Conservation (phyloP, 768 basidiomycete species). For the Tricholoma sp. region DNA sequence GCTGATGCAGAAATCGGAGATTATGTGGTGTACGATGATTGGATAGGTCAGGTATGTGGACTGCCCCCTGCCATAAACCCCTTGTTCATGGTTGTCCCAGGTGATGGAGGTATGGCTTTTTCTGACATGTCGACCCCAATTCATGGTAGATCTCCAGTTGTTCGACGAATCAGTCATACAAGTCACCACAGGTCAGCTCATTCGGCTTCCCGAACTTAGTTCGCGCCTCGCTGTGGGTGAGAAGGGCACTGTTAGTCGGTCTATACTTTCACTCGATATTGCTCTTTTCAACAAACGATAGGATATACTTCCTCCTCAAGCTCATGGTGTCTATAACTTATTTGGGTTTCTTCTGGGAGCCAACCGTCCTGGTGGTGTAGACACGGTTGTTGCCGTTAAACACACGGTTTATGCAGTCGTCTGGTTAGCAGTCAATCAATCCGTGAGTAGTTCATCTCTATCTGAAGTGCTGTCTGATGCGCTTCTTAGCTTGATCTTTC, state of each 20-base stretch:
- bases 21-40: slow-evolving; percentile 77
- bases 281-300: slow-evolving; percentile 20
- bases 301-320: slow-evolving; percentile 63
- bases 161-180: slow-evolving; percentile 81
- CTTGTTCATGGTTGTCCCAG: slow-evolving; percentile 27
- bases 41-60: slow-evolving; percentile 80
- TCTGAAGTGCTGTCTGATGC: not conserved
- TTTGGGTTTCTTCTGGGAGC: slow-evolving; percentile 42
- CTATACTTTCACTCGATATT: not conserved
- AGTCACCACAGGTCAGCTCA: slow-evolving; percentile 55
- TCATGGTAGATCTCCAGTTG: slow-evolving; percentile 39
- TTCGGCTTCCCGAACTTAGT: slow-evolving; percentile 72
- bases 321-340: slow-evolving; percentile 38
- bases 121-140: slow-evolving; percentile 7
- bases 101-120: slow-evolving; percentile 63
- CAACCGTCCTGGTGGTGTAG: slow-evolving; percentile 37
- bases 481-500: slow-evolving; percentile 51
- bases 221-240: slow-evolving; percentile 74
- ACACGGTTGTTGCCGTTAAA: slow-evolving; percentile 66
- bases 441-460: slow-evolving; percentile 38
- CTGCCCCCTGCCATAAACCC: not conserved
- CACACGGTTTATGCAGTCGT: slow-evolving; percentile 77
- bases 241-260: slow-evolving; percentile 54
- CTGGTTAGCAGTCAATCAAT: slow-evolving; percentile 88
- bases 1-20: slow-evolving; percentile 70